Evolutionary conservation across 306 rosid genomes (phyloP).

Genomic region (Sindora glabra): DNA sequence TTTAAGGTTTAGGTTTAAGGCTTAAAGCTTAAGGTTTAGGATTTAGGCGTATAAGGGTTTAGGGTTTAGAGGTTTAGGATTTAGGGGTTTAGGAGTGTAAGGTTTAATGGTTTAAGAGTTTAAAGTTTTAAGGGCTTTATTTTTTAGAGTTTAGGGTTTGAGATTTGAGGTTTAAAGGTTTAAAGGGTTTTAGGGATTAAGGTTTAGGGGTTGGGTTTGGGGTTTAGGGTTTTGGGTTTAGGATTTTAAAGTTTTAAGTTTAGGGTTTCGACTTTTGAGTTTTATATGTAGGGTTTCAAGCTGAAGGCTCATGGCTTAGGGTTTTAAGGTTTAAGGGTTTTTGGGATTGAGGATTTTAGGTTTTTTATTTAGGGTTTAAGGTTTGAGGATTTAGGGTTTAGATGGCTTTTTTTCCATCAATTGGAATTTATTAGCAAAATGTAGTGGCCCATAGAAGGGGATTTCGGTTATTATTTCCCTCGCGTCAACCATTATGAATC

Average conservation of each 20-base stretch:
- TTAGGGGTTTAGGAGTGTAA: background rate
- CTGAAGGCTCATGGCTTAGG: background rate
- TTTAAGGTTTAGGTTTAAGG: slow-evolving; percentile 8
- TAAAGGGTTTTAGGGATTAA: background rate
- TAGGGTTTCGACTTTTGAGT: slow-evolving; percentile 5
- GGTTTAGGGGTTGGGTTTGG: background rate
- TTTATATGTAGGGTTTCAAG: slow-evolving; percentile 7
- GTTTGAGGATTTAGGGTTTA: background rate
- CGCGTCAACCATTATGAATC: too few relatives aligned
- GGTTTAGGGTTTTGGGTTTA: background rate
- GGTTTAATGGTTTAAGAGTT: too few relatives aligned
- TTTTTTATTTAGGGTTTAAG: background rate
- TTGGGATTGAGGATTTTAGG: background rate
- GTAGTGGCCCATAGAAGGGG: too few relatives aligned
- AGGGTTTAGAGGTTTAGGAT: slow-evolving; percentile 13
- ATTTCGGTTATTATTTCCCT: too few relatives aligned
- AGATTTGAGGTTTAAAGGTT: background rate
- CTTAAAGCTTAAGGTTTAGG: slow-evolving; percentile 7
- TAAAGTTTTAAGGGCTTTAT: slow-evolving; percentile 7
- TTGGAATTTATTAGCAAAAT: too few relatives aligned
- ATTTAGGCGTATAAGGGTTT: slow-evolving; percentile 4
- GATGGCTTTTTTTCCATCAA: too few relatives aligned
- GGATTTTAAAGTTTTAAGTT: background rate
- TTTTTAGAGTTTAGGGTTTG: slow-evolving; percentile 13
- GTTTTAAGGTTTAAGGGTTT: slow-evolving; percentile 1